phyloP scores from a whole-genome alignment of 2,329 filamentous ascomycete genomes.

The Aureobasidium lini region DNA sequence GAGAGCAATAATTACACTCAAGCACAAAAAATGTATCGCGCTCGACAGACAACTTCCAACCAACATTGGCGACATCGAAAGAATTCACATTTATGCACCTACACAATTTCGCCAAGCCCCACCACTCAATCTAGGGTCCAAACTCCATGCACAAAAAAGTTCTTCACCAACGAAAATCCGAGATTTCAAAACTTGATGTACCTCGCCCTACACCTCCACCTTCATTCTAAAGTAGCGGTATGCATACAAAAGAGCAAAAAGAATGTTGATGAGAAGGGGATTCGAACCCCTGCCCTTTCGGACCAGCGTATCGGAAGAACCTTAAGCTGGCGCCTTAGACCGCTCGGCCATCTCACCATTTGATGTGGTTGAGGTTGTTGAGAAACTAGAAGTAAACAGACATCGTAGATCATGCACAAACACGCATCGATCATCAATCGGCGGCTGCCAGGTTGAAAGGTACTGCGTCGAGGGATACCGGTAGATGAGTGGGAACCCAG shows the following conservation, averaged over 20 bases:
- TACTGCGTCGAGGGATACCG: too few species aligned
- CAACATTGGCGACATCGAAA: too few species aligned
- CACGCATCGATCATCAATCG: too few species aligned
- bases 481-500: too few species aligned
- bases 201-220: background rate
- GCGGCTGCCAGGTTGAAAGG: too few species aligned
- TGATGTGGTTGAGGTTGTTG: background rate
- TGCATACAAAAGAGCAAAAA: background rate
- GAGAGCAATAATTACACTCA: too few species aligned
- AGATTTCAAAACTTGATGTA: too few species aligned
- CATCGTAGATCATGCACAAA: background rate
- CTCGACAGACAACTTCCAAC: too few species aligned
- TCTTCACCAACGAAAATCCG: too few species aligned
- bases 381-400: background rate
- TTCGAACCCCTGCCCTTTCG: slow-evolving; percentile 10
- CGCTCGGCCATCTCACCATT: slow-evolving; percentile 9
- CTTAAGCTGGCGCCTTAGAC: slow-evolving; percentile 12
- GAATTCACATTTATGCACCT: too few species aligned
- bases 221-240: background rate
- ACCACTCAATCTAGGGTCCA: background rate
- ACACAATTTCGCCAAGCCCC: too few species aligned
- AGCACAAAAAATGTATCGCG: too few species aligned
- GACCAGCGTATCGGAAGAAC: slow-evolving; percentile 6
- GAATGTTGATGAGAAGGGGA: slow-evolving; percentile 6
- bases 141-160: background rate